A percentile compares a stretch with the other conserved stretches of the same genome.
phyloP scores from a whole-genome alignment of 768 basidiomycete genomes.

The Rhodotorula paludigena region DNA sequence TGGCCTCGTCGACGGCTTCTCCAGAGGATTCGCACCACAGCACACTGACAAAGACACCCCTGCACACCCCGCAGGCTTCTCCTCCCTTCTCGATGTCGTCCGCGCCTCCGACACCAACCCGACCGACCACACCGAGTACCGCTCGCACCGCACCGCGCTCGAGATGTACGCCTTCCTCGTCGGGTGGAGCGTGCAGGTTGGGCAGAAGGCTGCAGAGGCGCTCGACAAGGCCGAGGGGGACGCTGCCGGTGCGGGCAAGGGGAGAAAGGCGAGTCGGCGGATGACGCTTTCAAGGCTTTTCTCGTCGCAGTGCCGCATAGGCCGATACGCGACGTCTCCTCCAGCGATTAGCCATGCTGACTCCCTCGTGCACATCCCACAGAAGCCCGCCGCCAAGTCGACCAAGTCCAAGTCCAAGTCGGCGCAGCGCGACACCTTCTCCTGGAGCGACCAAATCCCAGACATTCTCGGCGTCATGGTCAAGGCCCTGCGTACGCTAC shows the following conservation, averaged over 20 bases:
- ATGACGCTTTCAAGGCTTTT: no score
- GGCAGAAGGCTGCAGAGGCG: slow-evolving; percentile 66
- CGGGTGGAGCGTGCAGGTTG: slow-evolving; percentile 80
- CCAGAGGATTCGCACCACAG: no score
- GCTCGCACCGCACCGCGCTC: slow-evolving; percentile 66
- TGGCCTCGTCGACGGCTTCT: no score
- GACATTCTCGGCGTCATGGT: slow-evolving; percentile 63
- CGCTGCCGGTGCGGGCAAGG: background rate
- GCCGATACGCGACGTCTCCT: no score
- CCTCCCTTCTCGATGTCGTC: slow-evolving; percentile 67
- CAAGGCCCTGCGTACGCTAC: slow-evolving; percentile 60
- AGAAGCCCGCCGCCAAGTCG: slow-evolving; percentile 26
- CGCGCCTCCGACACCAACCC: slow-evolving; percentile 59
- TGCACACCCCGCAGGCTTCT: slow-evolving; percentile 50
- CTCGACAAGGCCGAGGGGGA: slow-evolving; percentile 54
- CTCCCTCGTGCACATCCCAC: background rate
- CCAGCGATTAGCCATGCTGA: background rate
- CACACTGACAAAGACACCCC: background rate
- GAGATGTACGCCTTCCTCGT: slow-evolving; percentile 90
- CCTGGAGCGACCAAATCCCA: slow-evolving; percentile 74
- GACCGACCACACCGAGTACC: slow-evolving; percentile 60
- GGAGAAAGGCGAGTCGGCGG: slow-evolving; percentile 40
- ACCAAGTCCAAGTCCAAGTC: slow-evolving; percentile 19
- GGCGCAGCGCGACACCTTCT: slow-evolving; percentile 52
- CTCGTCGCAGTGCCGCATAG: no score